phyloP scores from a whole-genome alignment of 2,329 filamentous ascomycete genomes.

The Fusarium torreyae region DNA sequence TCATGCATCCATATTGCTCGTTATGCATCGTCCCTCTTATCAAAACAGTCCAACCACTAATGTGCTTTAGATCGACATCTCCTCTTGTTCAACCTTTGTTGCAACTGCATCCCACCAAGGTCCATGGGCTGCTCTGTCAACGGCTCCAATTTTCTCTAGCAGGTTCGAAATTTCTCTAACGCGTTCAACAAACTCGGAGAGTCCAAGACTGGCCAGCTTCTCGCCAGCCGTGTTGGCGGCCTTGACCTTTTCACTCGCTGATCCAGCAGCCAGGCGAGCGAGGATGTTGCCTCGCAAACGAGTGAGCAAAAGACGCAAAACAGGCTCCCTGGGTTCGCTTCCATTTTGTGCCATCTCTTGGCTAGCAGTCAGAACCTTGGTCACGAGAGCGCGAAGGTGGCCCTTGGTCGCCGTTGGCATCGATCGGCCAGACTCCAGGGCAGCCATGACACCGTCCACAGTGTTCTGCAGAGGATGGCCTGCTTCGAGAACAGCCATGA shows the following conservation, averaged over 20 bases:
- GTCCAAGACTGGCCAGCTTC: conserved; percentile 76
- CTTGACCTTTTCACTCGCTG: conserved; percentile 78
- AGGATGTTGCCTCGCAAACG: conserved; percentile 78
- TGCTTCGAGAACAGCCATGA: conserved; percentile 77
- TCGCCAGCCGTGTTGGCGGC: conserved; percentile 79
- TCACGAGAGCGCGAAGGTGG: conserved; percentile 71
- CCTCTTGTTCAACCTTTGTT: conserved; percentile 66
- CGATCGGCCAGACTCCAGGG: conserved; percentile 73
- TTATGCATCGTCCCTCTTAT: conserved; percentile 28
- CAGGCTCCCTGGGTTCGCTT: conserved; percentile 66
- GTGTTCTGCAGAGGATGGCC: conserved; percentile 66
- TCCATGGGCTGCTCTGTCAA: conserved; percentile 78
- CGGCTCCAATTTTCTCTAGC: conserved; percentile 73
- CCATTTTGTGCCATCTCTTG: conserved; percentile 60
- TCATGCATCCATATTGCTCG: conserved; percentile 43
- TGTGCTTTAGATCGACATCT: conserved; percentile 45
- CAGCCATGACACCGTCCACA: conserved; percentile 74
- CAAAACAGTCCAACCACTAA: conserved; percentile 4
- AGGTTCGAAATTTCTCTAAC: conserved; percentile 80
- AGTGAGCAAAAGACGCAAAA: conserved; percentile 77
- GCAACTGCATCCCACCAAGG: conserved; percentile 79
- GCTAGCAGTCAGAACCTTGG: conserved; percentile 68
- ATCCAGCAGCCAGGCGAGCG: conserved; percentile 74
- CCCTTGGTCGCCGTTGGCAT: conserved; percentile 75
- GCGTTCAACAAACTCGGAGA: conserved; percentile 80